A percentile compares a stretch with the other conserved stretches of the same genome.
phyloP scores from a whole-genome alignment of 2,329 filamentous ascomycete genomes.

The Lasiodiplodia citricola region DNA sequence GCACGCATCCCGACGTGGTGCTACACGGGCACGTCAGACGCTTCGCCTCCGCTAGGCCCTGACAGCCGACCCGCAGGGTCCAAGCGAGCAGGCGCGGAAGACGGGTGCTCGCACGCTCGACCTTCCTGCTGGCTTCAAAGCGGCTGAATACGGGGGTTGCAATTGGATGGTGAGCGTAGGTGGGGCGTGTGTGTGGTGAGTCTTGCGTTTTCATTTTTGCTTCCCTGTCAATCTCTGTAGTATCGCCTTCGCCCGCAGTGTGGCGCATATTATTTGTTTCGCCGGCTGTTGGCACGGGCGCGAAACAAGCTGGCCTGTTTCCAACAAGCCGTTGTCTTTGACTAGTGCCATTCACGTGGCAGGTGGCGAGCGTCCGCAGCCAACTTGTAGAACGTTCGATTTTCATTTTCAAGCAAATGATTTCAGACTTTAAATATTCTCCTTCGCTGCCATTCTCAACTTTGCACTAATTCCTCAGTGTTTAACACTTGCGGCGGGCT shows the following conservation, averaged over 20 bases:
- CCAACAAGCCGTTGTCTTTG: neutral
- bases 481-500: neutral
- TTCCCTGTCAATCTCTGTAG: neutral
- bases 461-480: neutral
- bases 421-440: neutral
- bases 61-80: neutral
- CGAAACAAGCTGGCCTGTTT: neutral
- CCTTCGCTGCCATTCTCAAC: neutral
- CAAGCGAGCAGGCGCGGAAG: neutral
- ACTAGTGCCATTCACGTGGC: neutral
- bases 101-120: neutral
- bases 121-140: neutral
- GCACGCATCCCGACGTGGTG: neutral
- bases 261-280: neutral
- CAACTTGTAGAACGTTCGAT: constrained; percentile 20
- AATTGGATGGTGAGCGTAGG: neutral
- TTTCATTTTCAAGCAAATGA: neutral
- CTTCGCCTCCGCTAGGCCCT: neutral
- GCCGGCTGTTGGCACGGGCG: too few species aligned
- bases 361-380: neutral
- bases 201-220: neutral
- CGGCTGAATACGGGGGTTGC: neutral
- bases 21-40: neutral
- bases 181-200: neutral
- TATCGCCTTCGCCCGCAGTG: neutral